Conservation (phyloP, 345 rosid species). For the Camelina sativa region DNA sequence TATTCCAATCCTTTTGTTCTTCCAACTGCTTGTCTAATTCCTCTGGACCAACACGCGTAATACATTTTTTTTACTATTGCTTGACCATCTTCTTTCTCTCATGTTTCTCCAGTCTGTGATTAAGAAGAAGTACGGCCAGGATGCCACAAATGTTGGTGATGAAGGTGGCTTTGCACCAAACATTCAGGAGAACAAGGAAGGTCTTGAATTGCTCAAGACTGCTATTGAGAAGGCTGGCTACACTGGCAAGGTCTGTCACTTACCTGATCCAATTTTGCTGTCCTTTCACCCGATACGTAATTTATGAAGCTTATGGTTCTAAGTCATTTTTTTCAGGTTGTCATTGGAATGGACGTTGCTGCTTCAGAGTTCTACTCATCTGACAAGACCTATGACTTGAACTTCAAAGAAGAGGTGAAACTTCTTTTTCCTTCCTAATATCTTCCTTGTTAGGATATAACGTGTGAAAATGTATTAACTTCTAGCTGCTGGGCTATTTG, state of each 20-base stretch:
- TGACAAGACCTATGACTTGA: slow-evolving; percentile 85
- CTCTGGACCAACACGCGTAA: not conserved
- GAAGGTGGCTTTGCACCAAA: slow-evolving; percentile 99
- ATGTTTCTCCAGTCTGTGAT: slow-evolving; percentile 38
- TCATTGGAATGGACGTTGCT: slow-evolving; percentile 99
- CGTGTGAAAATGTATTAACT: not conserved
- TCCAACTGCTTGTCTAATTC: not conserved
- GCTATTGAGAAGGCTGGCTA: slow-evolving; percentile 97
- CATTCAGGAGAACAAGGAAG: slow-evolving; percentile 99
- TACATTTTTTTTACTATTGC: not conserved
- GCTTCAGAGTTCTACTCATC: slow-evolving; percentile 89
- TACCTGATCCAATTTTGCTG: not conserved
- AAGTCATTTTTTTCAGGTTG: slow-evolving; percentile 60
- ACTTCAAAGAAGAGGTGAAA: slow-evolving; percentile 80
- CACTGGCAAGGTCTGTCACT: slow-evolving; percentile 71
- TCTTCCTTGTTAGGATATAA: not conserved
- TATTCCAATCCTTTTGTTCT: not conserved
- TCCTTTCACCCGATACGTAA: not conserved
- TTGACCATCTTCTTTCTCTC: not conserved
- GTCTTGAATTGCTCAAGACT: slow-evolving; percentile 88
- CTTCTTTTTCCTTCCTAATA: not conserved
- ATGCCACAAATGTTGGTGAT: slow-evolving; percentile 98
- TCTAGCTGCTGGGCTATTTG: not conserved
- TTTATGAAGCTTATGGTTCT: not conserved
- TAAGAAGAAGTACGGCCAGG: slow-evolving; percentile 90